Percentiles rank a stretch among this genome's conserved stretches.
phyloP scores from a whole-genome alignment of 495 filamentous ascomycete species.

The Neurospora sp. region DNA sequence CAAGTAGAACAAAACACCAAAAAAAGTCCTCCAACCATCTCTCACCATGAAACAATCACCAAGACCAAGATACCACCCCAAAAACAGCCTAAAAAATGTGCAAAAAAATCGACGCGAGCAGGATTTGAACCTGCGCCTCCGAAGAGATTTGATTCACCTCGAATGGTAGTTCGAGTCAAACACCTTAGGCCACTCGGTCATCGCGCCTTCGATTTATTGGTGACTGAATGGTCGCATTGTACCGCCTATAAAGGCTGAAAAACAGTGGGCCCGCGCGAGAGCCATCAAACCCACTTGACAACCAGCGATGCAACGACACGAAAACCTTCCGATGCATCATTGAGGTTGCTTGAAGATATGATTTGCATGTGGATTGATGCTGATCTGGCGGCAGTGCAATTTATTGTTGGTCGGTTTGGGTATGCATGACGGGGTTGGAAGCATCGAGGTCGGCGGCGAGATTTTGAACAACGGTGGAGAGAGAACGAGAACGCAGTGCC shows the following conservation, averaged over 20 bases:
- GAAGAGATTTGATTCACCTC: background rate
- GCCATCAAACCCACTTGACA: background rate
- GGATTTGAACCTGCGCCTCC: background rate
- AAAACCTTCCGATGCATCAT: background rate
- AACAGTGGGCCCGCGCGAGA: background rate
- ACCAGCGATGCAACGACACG: background rate
- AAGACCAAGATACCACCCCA: too few species aligned
- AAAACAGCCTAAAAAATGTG: too few species aligned
- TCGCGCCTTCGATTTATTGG: background rate
- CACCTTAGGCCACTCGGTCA: background rate
- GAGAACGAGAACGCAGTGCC: background rate
- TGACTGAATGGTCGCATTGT: accelerated
- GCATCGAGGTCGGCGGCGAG: background rate
- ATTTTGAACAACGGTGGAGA: background rate
- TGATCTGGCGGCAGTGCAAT: background rate
- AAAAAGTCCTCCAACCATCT: too few species aligned
- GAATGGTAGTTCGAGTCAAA: background rate
- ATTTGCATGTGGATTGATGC: background rate
- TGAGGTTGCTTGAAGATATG: background rate
- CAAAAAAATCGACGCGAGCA: background rate
- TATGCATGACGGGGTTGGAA: background rate
- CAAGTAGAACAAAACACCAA: too few species aligned
- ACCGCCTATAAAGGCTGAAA: background rate
- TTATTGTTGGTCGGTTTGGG: too few species aligned
- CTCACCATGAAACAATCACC: too few species aligned